Percentiles rank a stretch among this genome's conserved stretches.
Evolutionary conservation across 1,284 basidiomycete species (phyloP).

Genomic region (Cryptococcus sp.): DNA sequence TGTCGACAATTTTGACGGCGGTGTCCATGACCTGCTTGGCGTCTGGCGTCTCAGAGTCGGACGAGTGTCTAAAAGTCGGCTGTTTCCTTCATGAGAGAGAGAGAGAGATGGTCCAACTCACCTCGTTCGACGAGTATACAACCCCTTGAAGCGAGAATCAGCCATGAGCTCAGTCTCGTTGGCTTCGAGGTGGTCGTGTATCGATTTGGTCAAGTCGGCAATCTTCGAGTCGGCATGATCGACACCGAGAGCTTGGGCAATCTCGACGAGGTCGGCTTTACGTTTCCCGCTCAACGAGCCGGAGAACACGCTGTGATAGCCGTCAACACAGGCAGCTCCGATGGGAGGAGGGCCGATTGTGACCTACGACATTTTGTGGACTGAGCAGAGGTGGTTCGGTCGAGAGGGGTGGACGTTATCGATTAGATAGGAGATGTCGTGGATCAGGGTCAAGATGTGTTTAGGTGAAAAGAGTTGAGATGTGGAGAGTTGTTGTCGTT

Average conservation of each 20-base stretch:
- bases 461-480: too few relatives aligned
- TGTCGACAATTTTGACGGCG: slow-evolving; percentile 10
- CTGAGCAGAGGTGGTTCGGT: too few relatives aligned
- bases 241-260: slow-evolving; percentile 34
- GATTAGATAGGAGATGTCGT: too few relatives aligned
- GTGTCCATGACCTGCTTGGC: slow-evolving; percentile 14
- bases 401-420: too few relatives aligned
- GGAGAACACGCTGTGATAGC: slow-evolving; percentile 17
- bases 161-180: slow-evolving; percentile 21
- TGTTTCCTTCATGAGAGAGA: background rate
- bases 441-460: too few relatives aligned
- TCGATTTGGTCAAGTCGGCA: slow-evolving; percentile 27
- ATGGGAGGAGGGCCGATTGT: too few relatives aligned
- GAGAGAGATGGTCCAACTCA: background rate
- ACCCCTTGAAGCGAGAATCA: slow-evolving; percentile 39
- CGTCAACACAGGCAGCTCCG: too few relatives aligned
- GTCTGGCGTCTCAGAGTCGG: slow-evolving; percentile 18
- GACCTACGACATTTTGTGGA: too few relatives aligned
- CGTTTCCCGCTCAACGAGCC: slow-evolving; percentile 35
- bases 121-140: slow-evolving; percentile 27
- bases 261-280: slow-evolving; percentile 40
- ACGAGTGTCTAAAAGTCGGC: slow-evolving; percentile 1
- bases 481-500: too few relatives aligned
- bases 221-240: slow-evolving; percentile 17
- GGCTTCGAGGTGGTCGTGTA: slow-evolving; percentile 33